A percentile compares a stretch with the other conserved stretches of the same genome.
Conservation (phyloP, 31 red algal genomes). For the Porphyra umbilicalis region DNA sequence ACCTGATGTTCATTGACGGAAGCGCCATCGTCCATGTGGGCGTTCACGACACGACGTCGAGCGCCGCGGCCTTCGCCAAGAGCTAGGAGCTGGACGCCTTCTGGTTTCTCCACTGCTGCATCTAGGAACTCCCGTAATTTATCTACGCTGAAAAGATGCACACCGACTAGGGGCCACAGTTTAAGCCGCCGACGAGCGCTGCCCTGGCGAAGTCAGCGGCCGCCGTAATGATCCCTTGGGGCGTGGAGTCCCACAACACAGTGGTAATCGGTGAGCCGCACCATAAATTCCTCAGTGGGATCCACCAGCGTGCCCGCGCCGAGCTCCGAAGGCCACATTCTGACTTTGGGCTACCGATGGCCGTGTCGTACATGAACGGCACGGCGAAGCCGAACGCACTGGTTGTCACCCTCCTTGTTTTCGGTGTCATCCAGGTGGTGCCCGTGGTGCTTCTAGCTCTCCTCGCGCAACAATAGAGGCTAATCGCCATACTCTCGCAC, state of each 20-base stretch:
- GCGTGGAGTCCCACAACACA: too few relatives aligned
- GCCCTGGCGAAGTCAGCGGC: neutral
- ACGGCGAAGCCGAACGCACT: neutral
- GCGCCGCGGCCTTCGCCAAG: neutral
- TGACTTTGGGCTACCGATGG: neutral
- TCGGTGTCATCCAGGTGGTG: slow-evolving; percentile 2
- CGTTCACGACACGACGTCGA: neutral
- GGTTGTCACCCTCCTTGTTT: neutral
- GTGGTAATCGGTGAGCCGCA: neutral
- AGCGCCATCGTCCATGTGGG: neutral
- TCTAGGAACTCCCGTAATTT: neutral
- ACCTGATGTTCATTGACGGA: neutral
- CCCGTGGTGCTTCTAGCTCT: neutral
- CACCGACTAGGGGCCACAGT: slow-evolving; percentile 2
- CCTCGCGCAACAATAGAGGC: neutral
- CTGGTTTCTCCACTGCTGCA: neutral
- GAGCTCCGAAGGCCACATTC: neutral
- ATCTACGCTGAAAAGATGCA: neutral
- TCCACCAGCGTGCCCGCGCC: neutral
- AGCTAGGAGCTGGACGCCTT: too few relatives aligned
- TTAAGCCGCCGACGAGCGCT: neutral
- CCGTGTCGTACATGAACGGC: neutral
- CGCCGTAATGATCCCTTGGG: too few relatives aligned
- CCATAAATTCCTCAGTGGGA: neutral
- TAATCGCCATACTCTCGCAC: neutral